A percentile compares a stretch with the other conserved stretches of the same genome.
Conservation (phyloP, 208 protist species). For the Leptomonas pyrrhocoris region DNA sequence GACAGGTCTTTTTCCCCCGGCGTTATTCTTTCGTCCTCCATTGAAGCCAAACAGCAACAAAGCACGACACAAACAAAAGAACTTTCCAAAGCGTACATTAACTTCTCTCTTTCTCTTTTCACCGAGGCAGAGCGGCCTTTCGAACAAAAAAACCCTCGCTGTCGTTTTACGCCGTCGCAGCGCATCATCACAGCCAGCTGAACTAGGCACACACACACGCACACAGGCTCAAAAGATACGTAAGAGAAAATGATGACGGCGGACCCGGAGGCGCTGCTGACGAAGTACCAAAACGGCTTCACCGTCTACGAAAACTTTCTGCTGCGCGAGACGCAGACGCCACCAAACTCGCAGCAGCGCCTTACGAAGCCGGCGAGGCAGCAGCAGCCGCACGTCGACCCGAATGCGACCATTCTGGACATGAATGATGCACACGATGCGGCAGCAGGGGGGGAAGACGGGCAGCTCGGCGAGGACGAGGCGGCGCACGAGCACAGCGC, state of each 20-base stretch:
- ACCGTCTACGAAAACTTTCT: constrained; percentile 22
- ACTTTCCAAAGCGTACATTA: too few species aligned
- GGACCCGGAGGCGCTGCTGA: constrained; percentile 22
- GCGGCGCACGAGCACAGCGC: background rate
- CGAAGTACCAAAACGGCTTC: constrained; percentile 13
- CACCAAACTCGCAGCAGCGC: constrained; percentile 6
- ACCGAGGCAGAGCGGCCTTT: too few species aligned
- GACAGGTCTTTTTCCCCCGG: too few species aligned
- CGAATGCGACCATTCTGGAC: constrained; percentile 3
- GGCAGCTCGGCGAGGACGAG: background rate
- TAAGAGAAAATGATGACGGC: constrained; percentile 2
- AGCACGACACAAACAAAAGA: background rate
- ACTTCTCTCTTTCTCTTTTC: too few species aligned
- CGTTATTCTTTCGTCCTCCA: too few species aligned
- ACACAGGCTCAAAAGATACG: background rate
- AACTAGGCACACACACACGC: too few species aligned
- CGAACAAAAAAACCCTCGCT: too few species aligned
- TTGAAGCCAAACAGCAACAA: too few species aligned
- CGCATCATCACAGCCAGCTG: too few species aligned
- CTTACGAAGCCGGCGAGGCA: background rate
- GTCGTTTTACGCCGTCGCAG: too few species aligned
- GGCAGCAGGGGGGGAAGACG: background rate
- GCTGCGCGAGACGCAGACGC: background rate
- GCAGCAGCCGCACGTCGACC: constrained; percentile 3
- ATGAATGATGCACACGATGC: constrained; percentile 1